Base-by-base conservation (phyloP, 2,329 filamentous ascomycete genomes). In the Zasmidium citrigriseum region DNA sequence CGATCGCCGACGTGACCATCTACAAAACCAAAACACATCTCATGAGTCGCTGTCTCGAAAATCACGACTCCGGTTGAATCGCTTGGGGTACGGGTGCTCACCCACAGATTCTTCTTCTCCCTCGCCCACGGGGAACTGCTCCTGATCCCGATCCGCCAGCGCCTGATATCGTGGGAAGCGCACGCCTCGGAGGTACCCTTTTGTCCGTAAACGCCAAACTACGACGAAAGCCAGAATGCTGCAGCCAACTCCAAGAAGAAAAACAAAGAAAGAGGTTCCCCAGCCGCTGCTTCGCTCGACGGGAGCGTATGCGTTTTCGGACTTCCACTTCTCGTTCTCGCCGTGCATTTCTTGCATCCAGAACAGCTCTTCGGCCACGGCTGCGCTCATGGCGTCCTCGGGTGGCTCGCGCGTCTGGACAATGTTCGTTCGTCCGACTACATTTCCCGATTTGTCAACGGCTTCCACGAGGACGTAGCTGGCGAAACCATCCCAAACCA, bases 381-480 rank as follows among this genome's bases (percentile, higher is more conserved):
- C 57, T 2, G 45, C 58, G 44, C 47, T 58, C 11, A 59, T 41
- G 22, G 46, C 55, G 22, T 54, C 38, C 10, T 24, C 21, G n/a
- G 22, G 45, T 5, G 27, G 52, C 20, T 41, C 41, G 12, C 34
- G n/a, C 20, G 57, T 60, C 23, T 29, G 20, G 3, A 55, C 22
- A 24, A 58, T 47, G 22, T 46, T 46, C 9, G 59, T 54, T 3
- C 25, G 22, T 27, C 54, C 59, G 21, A 60, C 18, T 10, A 54
- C 34, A 12, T 46, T 27, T 18, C 59, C 63, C 12, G 63, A 21
- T 11, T 45, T 48, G 38, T 63, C 63, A n/a, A 65, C 23, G 2
- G 62, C 64, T 41, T 63, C 60, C 11, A 49, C 63, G 11, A 64
- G 34, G 7, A 67, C 56, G 24, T 60, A 53, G 22, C 48, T 59